Percentiles rank a stretch among this genome's conserved stretches.
Evolutionary conservation across 805 yeast genomes (phyloP).

Genomic region (Schwanniomyces occidentalis): DNA sequence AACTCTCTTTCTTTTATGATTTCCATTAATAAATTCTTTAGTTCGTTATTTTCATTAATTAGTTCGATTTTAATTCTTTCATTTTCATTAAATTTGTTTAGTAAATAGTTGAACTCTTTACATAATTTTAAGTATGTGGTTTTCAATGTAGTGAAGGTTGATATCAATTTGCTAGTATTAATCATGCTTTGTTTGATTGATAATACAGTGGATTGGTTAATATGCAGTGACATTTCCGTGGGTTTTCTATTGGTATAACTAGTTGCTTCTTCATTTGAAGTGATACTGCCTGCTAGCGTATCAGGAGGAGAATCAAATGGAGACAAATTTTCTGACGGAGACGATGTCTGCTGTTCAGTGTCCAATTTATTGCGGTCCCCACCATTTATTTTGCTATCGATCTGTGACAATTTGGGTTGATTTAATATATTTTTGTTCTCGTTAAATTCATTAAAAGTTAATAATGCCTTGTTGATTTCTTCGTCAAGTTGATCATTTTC

Average conservation of each 20-base stretch:
- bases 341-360: neutral
- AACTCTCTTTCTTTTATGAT: conserved; percentile 25
- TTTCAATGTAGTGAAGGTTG: conserved; percentile 33
- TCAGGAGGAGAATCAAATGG: conserved; percentile 13
- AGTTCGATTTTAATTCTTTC: conserved; percentile 33
- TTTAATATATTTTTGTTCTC: neutral
- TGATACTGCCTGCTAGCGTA: conserved; percentile 8
- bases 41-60: conserved; percentile 37
- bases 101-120: conserved; percentile 36
- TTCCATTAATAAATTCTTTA: conserved; percentile 28
- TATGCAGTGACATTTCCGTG: neutral
- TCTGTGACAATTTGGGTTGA: neutral
- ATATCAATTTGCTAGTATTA: conserved; percentile 24
- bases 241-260: neutral
- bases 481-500: conserved; percentile 10
- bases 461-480: conserved; percentile 15
- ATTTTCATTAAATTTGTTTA: conserved; percentile 37
- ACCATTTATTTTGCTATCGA: neutral
- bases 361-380: neutral
- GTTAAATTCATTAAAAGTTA: conserved; percentile 13
- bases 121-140: conserved; percentile 38
- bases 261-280: conserved; percentile 9
- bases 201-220: conserved; percentile 15
- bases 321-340: conserved; percentile 8
- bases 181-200: conserved; percentile 24